These are phyloP conservation scores for Salvia hispanica DNA, from an alignment of 257 asterid genomes.

Conservation along the genomic window DNA sequence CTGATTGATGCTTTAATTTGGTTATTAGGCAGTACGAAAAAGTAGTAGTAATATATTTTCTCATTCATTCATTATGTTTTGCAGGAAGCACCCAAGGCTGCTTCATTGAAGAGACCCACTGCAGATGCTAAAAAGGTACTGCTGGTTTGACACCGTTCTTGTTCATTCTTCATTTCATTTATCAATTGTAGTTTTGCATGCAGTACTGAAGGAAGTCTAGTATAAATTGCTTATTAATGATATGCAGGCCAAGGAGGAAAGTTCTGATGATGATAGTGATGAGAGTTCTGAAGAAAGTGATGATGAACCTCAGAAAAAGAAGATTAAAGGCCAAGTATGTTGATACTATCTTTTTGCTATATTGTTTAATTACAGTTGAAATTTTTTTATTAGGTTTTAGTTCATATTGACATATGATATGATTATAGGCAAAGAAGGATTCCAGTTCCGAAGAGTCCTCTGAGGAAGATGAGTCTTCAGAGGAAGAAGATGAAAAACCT, in stretches of 20 bases:
- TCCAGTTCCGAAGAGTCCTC: conserved; percentile 52
- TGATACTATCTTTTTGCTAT: neutral
- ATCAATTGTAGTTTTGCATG: no score
- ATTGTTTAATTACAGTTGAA: neutral
- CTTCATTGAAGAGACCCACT: conserved; percentile 27
- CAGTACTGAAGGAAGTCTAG: no score
- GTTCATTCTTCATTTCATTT: conserved; percentile 1
- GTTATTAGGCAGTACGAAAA: no score
- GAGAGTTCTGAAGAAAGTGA: conserved; percentile 57
- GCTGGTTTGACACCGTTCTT: neutral
- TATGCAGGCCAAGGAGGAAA: conserved; percentile 24
- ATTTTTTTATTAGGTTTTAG: neutral
- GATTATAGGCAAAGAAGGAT: conserved; percentile 38
- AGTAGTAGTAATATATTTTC: no score
- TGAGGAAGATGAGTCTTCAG: conserved; percentile 53
- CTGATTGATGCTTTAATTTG: no score
- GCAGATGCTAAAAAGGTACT: conserved; percentile 25
- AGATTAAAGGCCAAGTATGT: conserved; percentile 43
- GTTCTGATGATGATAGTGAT: conserved; percentile 42
- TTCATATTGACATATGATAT: neutral
- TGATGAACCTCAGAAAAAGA: conserved; percentile 55
- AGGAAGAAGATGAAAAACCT: conserved; percentile 52
- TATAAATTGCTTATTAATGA: neutral
- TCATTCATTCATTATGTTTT: neutral
- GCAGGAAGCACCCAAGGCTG: conserved; percentile 33